phyloP scores from a whole-genome alignment of 2,329 filamentous ascomycete species.

The Exophiala phaeomuriformis region DNA sequence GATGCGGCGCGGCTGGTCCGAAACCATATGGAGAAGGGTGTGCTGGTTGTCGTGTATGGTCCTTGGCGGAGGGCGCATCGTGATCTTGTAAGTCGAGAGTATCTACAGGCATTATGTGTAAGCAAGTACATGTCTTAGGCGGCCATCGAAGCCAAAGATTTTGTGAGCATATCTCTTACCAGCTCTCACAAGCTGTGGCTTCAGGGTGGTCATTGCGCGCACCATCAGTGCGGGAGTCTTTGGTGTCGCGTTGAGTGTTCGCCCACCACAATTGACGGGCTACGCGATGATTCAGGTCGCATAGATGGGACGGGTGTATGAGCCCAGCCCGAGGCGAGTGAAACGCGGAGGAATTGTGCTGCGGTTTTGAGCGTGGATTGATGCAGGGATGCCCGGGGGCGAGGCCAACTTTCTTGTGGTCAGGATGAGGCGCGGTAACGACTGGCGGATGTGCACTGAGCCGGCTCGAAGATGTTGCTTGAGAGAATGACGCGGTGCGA shows the following conservation, averaged over 20 bases:
- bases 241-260: constrained; percentile 16
- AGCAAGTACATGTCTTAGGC: constrained; percentile 1
- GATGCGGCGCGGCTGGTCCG: constrained; percentile 64
- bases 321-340: background rate
- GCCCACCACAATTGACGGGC: constrained; percentile 17
- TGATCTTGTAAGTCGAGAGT: constrained; percentile 91
- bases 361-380: background rate
- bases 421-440: constrained; percentile 18
- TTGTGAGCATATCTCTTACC: constrained; percentile 31
- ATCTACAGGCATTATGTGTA: constrained; percentile 49
- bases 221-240: constrained; percentile 17
- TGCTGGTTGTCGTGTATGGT: constrained; percentile 57
- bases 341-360: background rate
- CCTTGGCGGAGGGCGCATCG: constrained; percentile 72
- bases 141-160: background rate
- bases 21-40: constrained; percentile 46
- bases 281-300: constrained; percentile 15
- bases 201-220: constrained; percentile 26
- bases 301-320: constrained; percentile 10
- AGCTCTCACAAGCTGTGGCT: constrained; percentile 41
- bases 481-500: constrained; percentile 8
- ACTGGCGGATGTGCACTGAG: constrained; percentile 12
- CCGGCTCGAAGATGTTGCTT: constrained; percentile 1
- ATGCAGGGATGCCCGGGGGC: background rate
- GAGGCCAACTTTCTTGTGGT: constrained; percentile 1